phyloP scores from a whole-genome alignment of 768 basidiomycete species.

The Amanita subjunquillea region DNA sequence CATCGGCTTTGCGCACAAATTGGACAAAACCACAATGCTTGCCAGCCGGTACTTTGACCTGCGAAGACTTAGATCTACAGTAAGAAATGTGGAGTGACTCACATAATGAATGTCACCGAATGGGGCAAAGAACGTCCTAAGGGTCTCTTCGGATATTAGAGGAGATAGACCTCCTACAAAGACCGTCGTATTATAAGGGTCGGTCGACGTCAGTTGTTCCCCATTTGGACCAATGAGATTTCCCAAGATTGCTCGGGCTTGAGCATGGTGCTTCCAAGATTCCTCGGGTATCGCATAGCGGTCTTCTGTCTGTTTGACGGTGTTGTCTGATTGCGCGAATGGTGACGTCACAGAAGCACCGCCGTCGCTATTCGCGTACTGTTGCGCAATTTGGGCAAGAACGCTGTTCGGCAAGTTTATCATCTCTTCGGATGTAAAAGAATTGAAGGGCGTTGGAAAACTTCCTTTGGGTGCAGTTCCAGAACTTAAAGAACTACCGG shows the following conservation, averaged over 20 bases:
- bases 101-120: conserved; percentile 93
- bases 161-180: conserved; percentile 90
- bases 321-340: conserved; percentile 29
- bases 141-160: conserved; percentile 82
- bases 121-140: conserved; percentile 85
- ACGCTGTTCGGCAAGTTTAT: conserved; percentile 34
- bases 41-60: conserved; percentile 95
- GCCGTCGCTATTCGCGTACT: conserved; percentile 29
- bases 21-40: conserved; percentile 97
- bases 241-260: conserved; percentile 73
- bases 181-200: conserved; percentile 94
- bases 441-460: conserved; percentile 37
- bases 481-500: conserved; percentile 42
- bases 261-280: conserved; percentile 78
- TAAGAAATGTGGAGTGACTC: conserved; percentile 15
- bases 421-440: conserved; percentile 43
- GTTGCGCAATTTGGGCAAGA: conserved; percentile 38
- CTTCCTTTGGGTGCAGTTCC: conserved; percentile 39
- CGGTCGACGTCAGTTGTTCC: conserved; percentile 77
- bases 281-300: conserved; percentile 59
- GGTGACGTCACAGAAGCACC: conserved; percentile 24
- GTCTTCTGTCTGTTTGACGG: conserved; percentile 20
- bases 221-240: conserved; percentile 82
- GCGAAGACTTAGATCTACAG: conserved; percentile 7
- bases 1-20: conserved; percentile 86